These are phyloP conservation scores for Solanum chmielewskii DNA, from an alignment of 257 asterid genomes.

Conservation along the genomic window DNA sequence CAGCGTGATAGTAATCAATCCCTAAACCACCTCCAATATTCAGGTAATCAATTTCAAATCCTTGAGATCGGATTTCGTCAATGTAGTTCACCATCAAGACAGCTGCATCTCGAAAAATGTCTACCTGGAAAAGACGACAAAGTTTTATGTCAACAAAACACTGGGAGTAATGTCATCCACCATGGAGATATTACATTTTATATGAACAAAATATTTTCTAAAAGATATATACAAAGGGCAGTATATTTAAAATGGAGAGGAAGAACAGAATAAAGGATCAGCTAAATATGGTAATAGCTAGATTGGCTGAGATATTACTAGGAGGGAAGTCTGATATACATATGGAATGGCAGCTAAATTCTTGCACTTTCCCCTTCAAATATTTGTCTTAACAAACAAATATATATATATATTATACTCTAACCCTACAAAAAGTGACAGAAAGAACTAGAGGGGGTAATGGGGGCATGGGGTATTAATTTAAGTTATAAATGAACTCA, in stretches of 20 bases:
- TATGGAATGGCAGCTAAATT: neutral
- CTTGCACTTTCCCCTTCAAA: neutral
- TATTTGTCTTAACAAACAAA: neutral
- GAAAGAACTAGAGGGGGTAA: neutral
- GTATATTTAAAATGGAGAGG: neutral
- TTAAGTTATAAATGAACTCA: neutral
- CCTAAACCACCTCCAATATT: slow-evolving; percentile 98
- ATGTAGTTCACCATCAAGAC: slow-evolving; percentile 83
- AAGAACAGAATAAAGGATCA: neutral
- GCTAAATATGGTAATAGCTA: neutral
- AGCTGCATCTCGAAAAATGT: slow-evolving; percentile 96
- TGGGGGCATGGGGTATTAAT: neutral
- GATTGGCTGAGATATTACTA: neutral
- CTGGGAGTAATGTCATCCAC: neutral
- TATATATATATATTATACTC: neutral
- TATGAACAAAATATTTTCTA: neutral
- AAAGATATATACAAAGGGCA: no score
- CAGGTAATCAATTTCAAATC: slow-evolving; percentile 76
- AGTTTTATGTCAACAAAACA: neutral
- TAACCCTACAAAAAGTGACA: neutral
- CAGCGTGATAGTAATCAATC: slow-evolving; percentile 84
- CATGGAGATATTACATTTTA: neutral
- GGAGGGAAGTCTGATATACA: neutral
- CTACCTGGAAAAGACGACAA: slow-evolving; percentile 46
- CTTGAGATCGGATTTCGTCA: slow-evolving; percentile 84